Conservation (phyloP, 176 grass and related monocot species). For the Phoenix dactylifera region DNA sequence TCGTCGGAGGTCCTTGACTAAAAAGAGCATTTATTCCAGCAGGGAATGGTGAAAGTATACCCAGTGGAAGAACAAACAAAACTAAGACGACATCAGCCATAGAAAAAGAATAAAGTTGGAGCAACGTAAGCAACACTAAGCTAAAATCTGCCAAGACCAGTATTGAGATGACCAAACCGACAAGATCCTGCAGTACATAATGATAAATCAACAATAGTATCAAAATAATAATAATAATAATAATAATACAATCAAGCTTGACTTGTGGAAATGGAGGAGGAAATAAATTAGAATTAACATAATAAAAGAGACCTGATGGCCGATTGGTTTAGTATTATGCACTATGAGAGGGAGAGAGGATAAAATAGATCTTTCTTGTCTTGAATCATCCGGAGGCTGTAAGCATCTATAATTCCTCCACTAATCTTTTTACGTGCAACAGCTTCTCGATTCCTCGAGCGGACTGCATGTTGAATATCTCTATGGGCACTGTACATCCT, state of each 20-base stretch:
- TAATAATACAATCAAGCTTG: slow-evolving; percentile 7
- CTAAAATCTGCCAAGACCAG: slow-evolving; percentile 94
- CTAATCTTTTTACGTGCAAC: slow-evolving; percentile 63
- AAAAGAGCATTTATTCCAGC: slow-evolving; percentile 99
- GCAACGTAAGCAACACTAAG: slow-evolving; percentile 88
- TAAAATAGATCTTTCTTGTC: slow-evolving; percentile 86
- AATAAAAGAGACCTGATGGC: slow-evolving; percentile 61
- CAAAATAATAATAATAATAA: slow-evolving; percentile 5
- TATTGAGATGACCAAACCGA: slow-evolving; percentile 94
- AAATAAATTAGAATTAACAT: slow-evolving; percentile 12
- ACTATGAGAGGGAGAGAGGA: slow-evolving; percentile 84
- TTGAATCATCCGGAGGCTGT: slow-evolving; percentile 63
- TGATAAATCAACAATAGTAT: slow-evolving; percentile 16
- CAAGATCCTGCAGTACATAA: slow-evolving; percentile 80
- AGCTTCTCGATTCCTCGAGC: slow-evolving; percentile 40
- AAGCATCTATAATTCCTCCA: slow-evolving; percentile 57
- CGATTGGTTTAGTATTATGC: slow-evolving; percentile 91
- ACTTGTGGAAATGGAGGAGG: neutral
- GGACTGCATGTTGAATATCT: slow-evolving; percentile 42
- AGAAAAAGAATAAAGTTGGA: slow-evolving; percentile 94
- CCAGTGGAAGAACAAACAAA: slow-evolving; percentile 95
- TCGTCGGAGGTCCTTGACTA: slow-evolving; percentile 91
- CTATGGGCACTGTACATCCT: slow-evolving; percentile 36
- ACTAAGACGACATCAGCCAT: slow-evolving; percentile 87
- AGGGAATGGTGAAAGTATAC: slow-evolving; percentile 93